Conservation (phyloP, 805 yeast species). For the Yarrowia deformans region DNA sequence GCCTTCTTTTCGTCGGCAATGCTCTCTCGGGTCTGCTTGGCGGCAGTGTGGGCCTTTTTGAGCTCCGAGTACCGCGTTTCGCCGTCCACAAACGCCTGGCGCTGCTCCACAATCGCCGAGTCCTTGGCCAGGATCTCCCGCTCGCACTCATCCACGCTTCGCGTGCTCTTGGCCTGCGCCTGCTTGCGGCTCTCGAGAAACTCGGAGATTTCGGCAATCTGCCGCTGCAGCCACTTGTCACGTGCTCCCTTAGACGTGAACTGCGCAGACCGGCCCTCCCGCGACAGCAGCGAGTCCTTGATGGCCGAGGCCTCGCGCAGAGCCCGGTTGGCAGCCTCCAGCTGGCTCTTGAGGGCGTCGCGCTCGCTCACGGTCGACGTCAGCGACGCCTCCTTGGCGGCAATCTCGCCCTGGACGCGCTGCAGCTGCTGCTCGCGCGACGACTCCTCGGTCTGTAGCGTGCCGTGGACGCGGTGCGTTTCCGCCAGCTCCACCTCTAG, state of each 20-base stretch:
- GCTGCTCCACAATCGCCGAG: conserved; percentile 25
- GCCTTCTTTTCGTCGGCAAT: conserved; percentile 71
- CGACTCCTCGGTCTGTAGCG: conserved; percentile 8
- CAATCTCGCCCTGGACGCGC: conserved; percentile 33
- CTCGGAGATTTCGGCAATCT: conserved; percentile 55
- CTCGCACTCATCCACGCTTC: conserved; percentile 42
- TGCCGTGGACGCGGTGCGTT: conserved; percentile 7
- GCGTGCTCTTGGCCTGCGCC: conserved; percentile 3
- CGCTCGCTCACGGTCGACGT: not conserved
- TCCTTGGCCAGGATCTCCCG: conserved; percentile 37
- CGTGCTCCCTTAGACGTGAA: conserved; percentile 66
- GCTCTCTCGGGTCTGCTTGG: conserved; percentile 44
- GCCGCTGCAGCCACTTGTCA: conserved; percentile 67
- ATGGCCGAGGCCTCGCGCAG: conserved; percentile 1
- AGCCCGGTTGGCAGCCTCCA: not conserved
- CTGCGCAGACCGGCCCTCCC: conserved; percentile 57
- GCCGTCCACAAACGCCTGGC: conserved; percentile 33
- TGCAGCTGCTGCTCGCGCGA: conserved; percentile 53
- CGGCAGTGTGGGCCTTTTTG: conserved; percentile 33
- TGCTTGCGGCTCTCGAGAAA: conserved; percentile 49
- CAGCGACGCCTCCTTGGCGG: conserved; percentile 39
- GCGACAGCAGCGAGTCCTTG: conserved; percentile 25
- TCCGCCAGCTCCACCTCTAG: conserved; percentile 27
- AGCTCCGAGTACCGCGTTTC: conserved; percentile 31
- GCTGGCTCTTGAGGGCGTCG: conserved; percentile 1